phyloP scores from a whole-genome alignment of 441 rosid species.

The Gossypium trilobum region DNA sequence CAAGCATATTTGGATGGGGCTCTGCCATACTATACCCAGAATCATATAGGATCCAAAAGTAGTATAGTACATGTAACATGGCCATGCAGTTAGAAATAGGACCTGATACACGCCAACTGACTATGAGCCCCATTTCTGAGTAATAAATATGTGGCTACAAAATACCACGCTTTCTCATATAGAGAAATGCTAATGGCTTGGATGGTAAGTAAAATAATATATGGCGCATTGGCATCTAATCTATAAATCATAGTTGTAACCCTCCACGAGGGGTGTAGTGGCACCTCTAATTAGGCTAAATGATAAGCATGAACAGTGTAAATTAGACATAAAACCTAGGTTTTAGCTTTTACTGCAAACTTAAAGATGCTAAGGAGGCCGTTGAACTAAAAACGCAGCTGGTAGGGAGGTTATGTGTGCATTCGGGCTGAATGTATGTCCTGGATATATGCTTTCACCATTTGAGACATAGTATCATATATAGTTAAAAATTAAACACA shows the following conservation, averaged over 20 bases:
- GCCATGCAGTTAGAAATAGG: background rate
- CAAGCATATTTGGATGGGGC: background rate
- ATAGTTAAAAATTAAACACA: background rate
- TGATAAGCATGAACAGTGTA: conserved; percentile 10
- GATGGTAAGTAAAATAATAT: background rate
- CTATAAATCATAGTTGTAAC: background rate
- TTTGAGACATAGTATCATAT: too few species aligned
- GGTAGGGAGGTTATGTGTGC: background rate
- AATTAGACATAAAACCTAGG: background rate
- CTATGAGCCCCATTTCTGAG: background rate
- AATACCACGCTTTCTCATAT: background rate
- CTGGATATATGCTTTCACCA: background rate
- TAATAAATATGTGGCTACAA: too few species aligned
- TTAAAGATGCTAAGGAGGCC: background rate
- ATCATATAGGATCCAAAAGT: background rate
- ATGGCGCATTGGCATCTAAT: background rate
- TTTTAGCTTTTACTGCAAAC: background rate
- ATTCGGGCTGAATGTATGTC: background rate
- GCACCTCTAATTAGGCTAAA: conserved; percentile 23
- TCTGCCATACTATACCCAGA: background rate
- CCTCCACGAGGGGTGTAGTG: conserved; percentile 28
- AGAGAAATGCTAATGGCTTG: background rate
- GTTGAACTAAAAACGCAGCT: background rate
- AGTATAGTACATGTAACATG: background rate
- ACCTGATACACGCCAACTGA: background rate